Percentiles rank a stretch among this genome's conserved stretches.
Evolutionary conservation across 2,329 filamentous ascomycete species (phyloP).

Genomic region (Fusarium metavorans): DNA sequence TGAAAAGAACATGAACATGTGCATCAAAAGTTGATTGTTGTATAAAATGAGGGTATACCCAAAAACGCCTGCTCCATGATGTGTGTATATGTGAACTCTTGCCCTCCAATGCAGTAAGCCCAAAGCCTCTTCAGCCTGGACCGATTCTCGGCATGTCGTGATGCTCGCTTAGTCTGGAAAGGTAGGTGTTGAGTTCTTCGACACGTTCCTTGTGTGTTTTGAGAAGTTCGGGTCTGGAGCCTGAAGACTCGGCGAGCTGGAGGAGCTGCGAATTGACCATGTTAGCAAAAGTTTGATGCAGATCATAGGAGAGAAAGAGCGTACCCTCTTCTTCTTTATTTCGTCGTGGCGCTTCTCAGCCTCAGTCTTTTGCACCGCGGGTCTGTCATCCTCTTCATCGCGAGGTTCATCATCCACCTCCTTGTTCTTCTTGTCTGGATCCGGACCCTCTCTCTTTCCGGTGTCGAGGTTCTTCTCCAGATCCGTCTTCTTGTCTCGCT

Average conservation of each 20-base stretch:
- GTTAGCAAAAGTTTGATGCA: constrained; percentile 15
- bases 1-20: not conserved
- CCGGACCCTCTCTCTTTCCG: constrained; percentile 36
- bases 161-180: constrained; percentile 93
- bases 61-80: constrained; percentile 41
- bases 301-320: constrained; percentile 48
- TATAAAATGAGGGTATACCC: constrained; percentile 39
- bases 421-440: constrained; percentile 39
- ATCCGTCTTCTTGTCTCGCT: constrained; percentile 60
- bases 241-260: constrained; percentile 75
- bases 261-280: constrained; percentile 71
- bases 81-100: not conserved
- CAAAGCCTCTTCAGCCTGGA: constrained; percentile 59
- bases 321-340: constrained; percentile 80
- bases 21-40: not conserved
- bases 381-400: constrained; percentile 47
- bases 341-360: constrained; percentile 87
- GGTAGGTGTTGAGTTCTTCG: constrained; percentile 93
- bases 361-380: constrained; percentile 77
- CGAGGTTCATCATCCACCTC: constrained; percentile 48
- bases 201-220: constrained; percentile 98
- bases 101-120: not conserved
- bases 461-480: constrained; percentile 61
- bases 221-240: constrained; percentile 77
- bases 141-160: constrained; percentile 90